These are phyloP conservation scores for Coniochaeta ligniaria DNA, from an alignment of 2,329 filamentous ascomycete genomes.

Conservation along the genomic window DNA sequence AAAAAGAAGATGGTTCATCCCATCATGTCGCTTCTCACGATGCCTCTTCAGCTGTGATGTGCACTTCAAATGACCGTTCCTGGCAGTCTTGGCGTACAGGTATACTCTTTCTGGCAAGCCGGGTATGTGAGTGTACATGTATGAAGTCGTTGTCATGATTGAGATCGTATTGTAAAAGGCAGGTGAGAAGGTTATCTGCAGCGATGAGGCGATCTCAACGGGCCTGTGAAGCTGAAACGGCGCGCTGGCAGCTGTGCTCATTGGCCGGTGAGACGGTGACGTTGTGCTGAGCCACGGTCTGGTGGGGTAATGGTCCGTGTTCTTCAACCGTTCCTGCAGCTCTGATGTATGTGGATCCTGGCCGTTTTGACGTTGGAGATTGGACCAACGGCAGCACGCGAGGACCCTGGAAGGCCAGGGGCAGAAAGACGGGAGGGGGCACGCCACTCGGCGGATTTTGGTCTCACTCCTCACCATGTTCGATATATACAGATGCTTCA, in stretches of 20 bases:
- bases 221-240: neutral
- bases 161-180: neutral
- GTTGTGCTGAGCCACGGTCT: neutral
- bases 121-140: neutral
- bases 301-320: neutral
- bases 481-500: neutral
- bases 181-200: neutral
- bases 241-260: neutral
- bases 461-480: neutral
- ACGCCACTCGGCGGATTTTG: neutral
- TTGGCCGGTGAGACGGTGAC: neutral
- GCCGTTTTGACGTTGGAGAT: neutral
- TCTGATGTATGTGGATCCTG: neutral
- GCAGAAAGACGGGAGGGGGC: neutral
- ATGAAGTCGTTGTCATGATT: neutral
- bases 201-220: neutral
- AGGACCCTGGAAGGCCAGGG: neutral
- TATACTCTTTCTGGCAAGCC: neutral
- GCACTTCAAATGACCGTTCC: neutral
- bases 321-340: constrained; percentile 1
- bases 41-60: neutral
- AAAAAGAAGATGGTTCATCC: neutral
- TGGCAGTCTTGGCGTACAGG: neutral
- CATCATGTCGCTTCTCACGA: neutral
- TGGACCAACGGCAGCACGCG: neutral